Evolutionary conservation across 148 eudicot species (phyloP).

Genomic region (Nepenthes gracilis): DNA sequence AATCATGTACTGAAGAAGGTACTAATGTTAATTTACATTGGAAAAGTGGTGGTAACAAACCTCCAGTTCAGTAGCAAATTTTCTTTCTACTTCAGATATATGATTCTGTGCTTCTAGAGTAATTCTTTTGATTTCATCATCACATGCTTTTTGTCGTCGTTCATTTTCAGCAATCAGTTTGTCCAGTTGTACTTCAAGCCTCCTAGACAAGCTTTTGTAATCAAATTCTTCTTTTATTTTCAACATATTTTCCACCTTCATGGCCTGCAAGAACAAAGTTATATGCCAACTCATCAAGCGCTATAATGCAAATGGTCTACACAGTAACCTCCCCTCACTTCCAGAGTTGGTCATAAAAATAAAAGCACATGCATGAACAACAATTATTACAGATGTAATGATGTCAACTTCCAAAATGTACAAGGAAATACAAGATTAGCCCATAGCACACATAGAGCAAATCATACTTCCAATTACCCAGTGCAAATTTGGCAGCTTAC

Average conservation of each 20-base stretch:
- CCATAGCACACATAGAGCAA: too few relatives aligned
- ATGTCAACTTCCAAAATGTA: neutral
- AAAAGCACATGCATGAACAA: neutral
- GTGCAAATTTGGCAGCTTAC: slow-evolving; percentile 30
- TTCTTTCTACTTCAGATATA: slow-evolving; percentile 63
- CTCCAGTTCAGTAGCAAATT: slow-evolving; percentile 61
- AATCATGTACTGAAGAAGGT: neutral
- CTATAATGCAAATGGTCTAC: too few relatives aligned
- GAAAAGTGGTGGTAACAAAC: slow-evolving; percentile 22
- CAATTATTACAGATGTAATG: neutral
- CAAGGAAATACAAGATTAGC: neutral
- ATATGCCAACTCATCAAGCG: too few relatives aligned
- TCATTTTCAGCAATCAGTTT: slow-evolving; percentile 88
- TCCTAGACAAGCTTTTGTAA: slow-evolving; percentile 80
- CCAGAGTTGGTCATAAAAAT: too few relatives aligned
- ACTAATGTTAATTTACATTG: neutral
- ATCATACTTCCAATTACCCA: neutral
- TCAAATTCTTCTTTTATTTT: slow-evolving; percentile 93
- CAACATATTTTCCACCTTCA: slow-evolving; percentile 98
- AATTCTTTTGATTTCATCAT: slow-evolving; percentile 68
- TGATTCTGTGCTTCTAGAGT: slow-evolving; percentile 60
- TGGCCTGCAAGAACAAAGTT: slow-evolving; percentile 40
- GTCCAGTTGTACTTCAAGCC: slow-evolving; percentile 83
- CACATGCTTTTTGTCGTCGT: slow-evolving; percentile 72
- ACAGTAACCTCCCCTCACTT: too few relatives aligned